Evolutionary conservation across 2,329 filamentous ascomycete genomes (phyloP), one percentile per base, ranked within the genome.

Genomic region (Sclerotinia minor): DNA sequence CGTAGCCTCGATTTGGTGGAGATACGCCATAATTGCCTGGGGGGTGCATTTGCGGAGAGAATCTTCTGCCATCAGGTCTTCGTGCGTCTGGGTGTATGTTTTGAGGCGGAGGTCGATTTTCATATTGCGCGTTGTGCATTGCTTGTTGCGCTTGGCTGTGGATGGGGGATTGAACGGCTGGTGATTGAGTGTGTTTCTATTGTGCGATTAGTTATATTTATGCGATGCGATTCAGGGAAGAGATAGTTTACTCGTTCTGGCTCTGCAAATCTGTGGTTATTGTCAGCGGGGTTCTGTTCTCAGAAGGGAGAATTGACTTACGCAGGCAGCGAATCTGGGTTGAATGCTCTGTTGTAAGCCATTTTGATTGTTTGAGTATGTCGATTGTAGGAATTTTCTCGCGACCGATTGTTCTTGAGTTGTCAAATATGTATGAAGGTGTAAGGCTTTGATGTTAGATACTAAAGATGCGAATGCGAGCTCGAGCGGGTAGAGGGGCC

Each of bases 301-400:
- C 13, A 49, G 70, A 68, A 29, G 44, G 67, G 52, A 57, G 49
- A 53, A 19, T 59, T 54, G 65, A 80, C 89, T 81, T 84, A 95
- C 91, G 92, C 92, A 77, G 94, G 94, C 72, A 99, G 87, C 78
- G 93, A 92, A 83, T 99, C 94, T 45, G 94, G 94, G 79, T 99
- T 96, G 82, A 93, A 95, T 67, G 90, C 87, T 79, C 88, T 89
- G 81, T 96, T 96, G 84, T 98, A 98, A 67, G 94, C 94, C 94
- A 98, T 98, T 70, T 77, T 79, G 72, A 35, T 24, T 24, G n/a
- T 49, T 35, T 24, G 44, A 49, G 13, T 4, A 32, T 35, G 13
- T 61, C 1, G 26, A 35, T 49, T 24, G 13, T 17, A 32, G 29
- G 26, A 61, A n/a, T 11, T 21, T 7, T n/a, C 11, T 58, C 2